These are phyloP conservation scores for Eutypella sp. DNA, from an alignment of 2,329 filamentous ascomycete species.

Conservation along the genomic window DNA sequence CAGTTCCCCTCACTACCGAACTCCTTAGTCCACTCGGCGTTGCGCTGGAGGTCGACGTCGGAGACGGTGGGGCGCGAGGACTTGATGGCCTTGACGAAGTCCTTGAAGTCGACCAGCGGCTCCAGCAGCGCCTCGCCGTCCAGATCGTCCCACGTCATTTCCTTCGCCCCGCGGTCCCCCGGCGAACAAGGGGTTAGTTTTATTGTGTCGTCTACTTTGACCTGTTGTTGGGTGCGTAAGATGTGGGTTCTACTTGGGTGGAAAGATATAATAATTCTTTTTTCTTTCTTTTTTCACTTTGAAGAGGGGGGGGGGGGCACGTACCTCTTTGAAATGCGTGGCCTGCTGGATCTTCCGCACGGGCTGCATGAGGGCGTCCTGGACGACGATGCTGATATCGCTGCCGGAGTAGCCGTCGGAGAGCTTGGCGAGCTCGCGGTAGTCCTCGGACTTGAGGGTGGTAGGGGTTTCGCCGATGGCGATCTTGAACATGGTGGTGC, in stretches of 20 bases:
- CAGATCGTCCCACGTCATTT: constrained; percentile 92
- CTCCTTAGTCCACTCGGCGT: constrained; percentile 90
- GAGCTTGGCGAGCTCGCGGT: constrained; percentile 69
- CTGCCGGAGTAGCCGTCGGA: constrained; percentile 94
- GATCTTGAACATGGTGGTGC: constrained; percentile 93
- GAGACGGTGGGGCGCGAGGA: constrained; percentile 87
- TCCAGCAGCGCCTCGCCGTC: constrained; percentile 80
- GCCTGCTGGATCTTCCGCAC: constrained; percentile 95
- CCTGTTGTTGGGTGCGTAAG: constrained; percentile 39
- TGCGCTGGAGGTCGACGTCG: constrained; percentile 74
- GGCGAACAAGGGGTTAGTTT: constrained; percentile 90
- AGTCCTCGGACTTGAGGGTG: constrained; percentile 73
- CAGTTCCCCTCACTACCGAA: constrained; percentile 83
- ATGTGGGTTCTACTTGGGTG: not conserved
- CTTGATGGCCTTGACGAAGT: constrained; percentile 90
- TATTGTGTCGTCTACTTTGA: constrained; percentile 60
- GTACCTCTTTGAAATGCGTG: constrained; percentile 93
- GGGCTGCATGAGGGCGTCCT: constrained; percentile 95
- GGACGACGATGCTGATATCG: constrained; percentile 93
- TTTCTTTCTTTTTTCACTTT: no score
- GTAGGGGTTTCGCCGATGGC: constrained; percentile 92
- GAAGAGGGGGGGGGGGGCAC: constrained; percentile 14
- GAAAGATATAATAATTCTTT: not conserved
- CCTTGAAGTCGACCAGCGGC: constrained; percentile 79
- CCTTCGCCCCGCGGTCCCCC: constrained; percentile 75